Evolutionary conservation across 169 alveolate species (phyloP), one percentile per base, ranked within the genome.

Genomic region (Amoebophrya sp.): DNA sequence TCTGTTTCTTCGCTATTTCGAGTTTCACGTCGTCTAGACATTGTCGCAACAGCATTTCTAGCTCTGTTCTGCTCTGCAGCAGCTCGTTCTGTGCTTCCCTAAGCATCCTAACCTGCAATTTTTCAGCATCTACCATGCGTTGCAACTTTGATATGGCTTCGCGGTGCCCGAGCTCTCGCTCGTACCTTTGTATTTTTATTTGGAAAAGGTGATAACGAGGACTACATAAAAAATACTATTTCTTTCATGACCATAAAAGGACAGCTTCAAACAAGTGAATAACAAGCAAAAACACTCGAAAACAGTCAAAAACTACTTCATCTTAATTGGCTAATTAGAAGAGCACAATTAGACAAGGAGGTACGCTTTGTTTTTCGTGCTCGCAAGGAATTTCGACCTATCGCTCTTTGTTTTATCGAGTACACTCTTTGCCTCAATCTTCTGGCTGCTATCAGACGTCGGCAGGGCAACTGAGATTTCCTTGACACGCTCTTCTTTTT

Each of bases 11-110:
- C 33, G 92, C 92, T 40, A 90, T 41, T 54, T 90, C 92, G 78
- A 41, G 53, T 29, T 90, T 90, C 12, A 90, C 92, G 55, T 90
- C 92, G 78, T 90, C 92, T 12, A 90, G 53, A n/a, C 92, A 90
- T 34, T 90, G 92, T 24, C 39, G 92, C 38, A 90, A 54, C 41
- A 41, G 55, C 78, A 90, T 38, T 54, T 90, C 92, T 10, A 90
- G 29, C n/a, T 90, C 92, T n/a, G 92, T 41, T 26, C 92, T 41
- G 41, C 36, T 39, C 0, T 90, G 77, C 78, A 90, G 40, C 38
- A 41, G 77, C 41, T 65, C 83, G 10, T 40, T n/a, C 78, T 41
- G 78, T 14, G 92, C n/a, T 0, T 90, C 92, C 40, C 33, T 2
- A 40, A 90, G 38, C 78, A 65, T 34, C 41, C 92, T 90, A 41